These are phyloP conservation scores for Pichia scutulata DNA, from an alignment of 805 yeast genomes.

Conservation along the genomic window DNA sequence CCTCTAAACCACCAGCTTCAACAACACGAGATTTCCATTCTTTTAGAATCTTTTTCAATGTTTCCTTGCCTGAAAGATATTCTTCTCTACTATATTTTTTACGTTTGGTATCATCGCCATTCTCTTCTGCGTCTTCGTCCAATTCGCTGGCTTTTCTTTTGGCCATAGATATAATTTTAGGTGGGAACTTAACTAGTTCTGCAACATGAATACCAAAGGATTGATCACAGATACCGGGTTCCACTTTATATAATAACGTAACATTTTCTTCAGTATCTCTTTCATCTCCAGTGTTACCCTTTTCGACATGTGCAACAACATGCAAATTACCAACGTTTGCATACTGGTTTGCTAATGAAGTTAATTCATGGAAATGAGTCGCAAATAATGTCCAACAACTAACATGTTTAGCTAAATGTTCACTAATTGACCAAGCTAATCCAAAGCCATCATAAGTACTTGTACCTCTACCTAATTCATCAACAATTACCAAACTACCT, in stretches of 20 bases:
- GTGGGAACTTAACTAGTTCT: conserved; percentile 88
- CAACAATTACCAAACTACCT: conserved; percentile 79
- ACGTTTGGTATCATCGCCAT: conserved; percentile 26
- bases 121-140: conserved; percentile 46
- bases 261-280: conserved; percentile 51
- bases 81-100: conserved; percentile 46
- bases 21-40: conserved; percentile 46
- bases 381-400: conserved; percentile 85
- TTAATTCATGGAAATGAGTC: conserved; percentile 95
- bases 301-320: conserved; percentile 83
- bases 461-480: conserved; percentile 94
- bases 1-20: conserved; percentile 36
- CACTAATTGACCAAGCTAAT: conserved; percentile 93
- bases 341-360: conserved; percentile 61
- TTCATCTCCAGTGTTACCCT: conserved; percentile 17
- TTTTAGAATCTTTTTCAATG: conserved; percentile 41
- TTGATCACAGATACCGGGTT: conserved; percentile 90
- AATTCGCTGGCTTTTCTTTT: conserved; percentile 87
- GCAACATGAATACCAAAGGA: conserved; percentile 98
- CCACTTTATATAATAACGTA: conserved; percentile 87
- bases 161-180: conserved; percentile 88
- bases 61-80: conserved; percentile 44
- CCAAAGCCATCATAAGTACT: conserved; percentile 97
- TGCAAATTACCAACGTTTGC: conserved; percentile 72
- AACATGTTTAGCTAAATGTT: conserved; percentile 63